phyloP scores from a whole-genome alignment of 2,329 filamentous ascomycete species.

The Colletotrichum melonis region DNA sequence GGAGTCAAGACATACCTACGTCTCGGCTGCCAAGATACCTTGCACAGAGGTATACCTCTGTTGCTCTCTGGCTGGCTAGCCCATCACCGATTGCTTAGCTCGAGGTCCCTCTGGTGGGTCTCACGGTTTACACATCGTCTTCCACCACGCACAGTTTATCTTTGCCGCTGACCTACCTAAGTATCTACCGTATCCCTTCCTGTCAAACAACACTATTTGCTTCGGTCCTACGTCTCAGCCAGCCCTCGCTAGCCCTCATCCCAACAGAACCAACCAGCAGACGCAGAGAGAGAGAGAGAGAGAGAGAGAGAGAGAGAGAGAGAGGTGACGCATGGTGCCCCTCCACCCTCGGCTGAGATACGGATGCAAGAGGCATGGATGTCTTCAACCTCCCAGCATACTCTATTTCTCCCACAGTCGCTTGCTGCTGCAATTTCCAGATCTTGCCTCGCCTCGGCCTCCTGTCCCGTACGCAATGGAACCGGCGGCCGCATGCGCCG shows the following conservation, averaged over 20 bases:
- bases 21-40: background rate
- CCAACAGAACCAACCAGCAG: too few species aligned
- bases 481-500: slow-evolving; percentile 26
- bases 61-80: too few species aligned
- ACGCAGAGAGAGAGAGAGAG: too few species aligned
- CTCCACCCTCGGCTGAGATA: background rate
- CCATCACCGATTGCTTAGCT: too few species aligned
- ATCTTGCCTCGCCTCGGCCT: slow-evolving; percentile 19
- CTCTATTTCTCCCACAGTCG: background rate
- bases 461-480: slow-evolving; percentile 21
- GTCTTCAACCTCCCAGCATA: background rate
- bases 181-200: too few species aligned
- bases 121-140: background rate
- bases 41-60: background rate
- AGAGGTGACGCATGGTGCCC: too few species aligned
- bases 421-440: slow-evolving; percentile 8
- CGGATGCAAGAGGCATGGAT: background rate
- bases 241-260: background rate
- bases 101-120: background rate
- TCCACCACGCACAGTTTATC: background rate
- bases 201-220: background rate
- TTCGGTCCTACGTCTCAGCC: background rate
- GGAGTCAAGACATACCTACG: background rate
- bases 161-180: background rate
- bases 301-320: too few species aligned